phyloP scores from a whole-genome alignment of 2,329 filamentous ascomycete species.

The Trichophyton mentagrophytes region DNA sequence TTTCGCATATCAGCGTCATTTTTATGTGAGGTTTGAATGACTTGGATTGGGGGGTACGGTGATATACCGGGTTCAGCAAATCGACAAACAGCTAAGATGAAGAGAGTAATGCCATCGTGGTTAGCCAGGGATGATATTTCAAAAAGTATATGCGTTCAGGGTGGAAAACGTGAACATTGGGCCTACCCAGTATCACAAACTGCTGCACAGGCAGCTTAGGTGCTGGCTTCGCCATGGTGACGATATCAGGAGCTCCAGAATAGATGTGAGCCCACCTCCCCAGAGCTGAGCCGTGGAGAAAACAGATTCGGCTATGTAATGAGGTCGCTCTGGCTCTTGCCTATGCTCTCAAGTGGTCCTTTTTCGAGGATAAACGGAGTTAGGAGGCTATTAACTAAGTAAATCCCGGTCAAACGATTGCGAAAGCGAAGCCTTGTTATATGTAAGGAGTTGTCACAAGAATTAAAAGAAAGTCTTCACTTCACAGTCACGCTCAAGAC shows the following conservation, averaged over 20 bases:
- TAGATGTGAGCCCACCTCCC: neutral
- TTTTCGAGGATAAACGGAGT: neutral
- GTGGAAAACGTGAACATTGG: conserved; percentile 5
- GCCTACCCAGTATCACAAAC: conserved; percentile 60
- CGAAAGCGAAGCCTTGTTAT: neutral
- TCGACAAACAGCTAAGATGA: conserved; percentile 54
- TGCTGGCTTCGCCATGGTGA: conserved; percentile 4
- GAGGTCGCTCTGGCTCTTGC: too few relatives aligned
- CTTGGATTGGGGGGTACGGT: conserved; percentile 18
- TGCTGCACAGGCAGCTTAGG: conserved; percentile 64
- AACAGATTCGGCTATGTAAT: neutral
- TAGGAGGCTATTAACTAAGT: neutral
- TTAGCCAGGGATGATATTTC: conserved; percentile 18
- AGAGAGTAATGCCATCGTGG: neutral
- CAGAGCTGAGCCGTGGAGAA: neutral
- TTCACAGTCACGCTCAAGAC: neutral
- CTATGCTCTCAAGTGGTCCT: too few relatives aligned
- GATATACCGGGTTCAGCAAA: conserved; percentile 57
- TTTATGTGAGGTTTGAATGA: neutral
- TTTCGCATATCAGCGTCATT: conserved; percentile 8
- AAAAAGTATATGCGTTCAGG: neutral
- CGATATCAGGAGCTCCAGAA: neutral
- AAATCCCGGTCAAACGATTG: neutral
- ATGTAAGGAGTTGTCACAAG: neutral
- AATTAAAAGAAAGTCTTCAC: neutral